Conservation (phyloP, 2,329 filamentous ascomycete species). For the Alternaria gansuensis region DNA sequence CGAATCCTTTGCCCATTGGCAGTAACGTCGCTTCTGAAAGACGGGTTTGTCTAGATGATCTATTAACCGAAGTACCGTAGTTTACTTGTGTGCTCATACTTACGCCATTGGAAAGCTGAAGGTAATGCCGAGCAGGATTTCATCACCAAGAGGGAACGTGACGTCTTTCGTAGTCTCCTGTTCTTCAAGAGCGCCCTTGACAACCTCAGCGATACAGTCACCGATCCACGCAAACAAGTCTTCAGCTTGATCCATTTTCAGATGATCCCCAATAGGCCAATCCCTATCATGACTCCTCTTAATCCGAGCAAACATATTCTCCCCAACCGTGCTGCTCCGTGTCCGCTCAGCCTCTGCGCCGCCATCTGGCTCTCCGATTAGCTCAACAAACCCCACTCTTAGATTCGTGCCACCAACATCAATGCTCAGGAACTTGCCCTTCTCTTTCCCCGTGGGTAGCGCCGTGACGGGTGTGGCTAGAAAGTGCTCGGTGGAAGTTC, state of each 20-base stretch:
- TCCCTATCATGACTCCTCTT: conserved; percentile 71
- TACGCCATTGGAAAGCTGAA: conserved; percentile 74
- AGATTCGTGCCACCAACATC: conserved; percentile 73
- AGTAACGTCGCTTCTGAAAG: conserved; percentile 70
- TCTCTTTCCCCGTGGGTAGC: conserved; percentile 66
- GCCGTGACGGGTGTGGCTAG: conserved; percentile 53
- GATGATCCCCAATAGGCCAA: conserved; percentile 76
- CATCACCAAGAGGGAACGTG: conserved; percentile 50
- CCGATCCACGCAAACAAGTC: conserved; percentile 85
- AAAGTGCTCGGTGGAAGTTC: conserved; percentile 52
- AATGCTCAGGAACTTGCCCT: conserved; percentile 63
- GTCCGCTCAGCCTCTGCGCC: conserved; percentile 12
- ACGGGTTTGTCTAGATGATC: conserved; percentile 60
- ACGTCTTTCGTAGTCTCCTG: conserved; percentile 28
- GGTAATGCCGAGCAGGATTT: conserved; percentile 71
- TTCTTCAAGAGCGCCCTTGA: conserved; percentile 64
- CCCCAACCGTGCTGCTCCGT: conserved; percentile 33
- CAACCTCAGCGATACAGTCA: conserved; percentile 76
- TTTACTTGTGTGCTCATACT: conserved; percentile 18
- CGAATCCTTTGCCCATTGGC: conserved; percentile 76
- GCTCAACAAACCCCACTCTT: conserved; percentile 72
- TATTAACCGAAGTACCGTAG: conserved; percentile 20
- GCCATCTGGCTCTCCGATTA: conserved; percentile 59
- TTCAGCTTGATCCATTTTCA: conserved; percentile 78
- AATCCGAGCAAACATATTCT: conserved; percentile 53